These are phyloP conservation scores for Cicer chorassanicum DNA, from an alignment of 306 rosid genomes.

Conservation along the genomic window DNA sequence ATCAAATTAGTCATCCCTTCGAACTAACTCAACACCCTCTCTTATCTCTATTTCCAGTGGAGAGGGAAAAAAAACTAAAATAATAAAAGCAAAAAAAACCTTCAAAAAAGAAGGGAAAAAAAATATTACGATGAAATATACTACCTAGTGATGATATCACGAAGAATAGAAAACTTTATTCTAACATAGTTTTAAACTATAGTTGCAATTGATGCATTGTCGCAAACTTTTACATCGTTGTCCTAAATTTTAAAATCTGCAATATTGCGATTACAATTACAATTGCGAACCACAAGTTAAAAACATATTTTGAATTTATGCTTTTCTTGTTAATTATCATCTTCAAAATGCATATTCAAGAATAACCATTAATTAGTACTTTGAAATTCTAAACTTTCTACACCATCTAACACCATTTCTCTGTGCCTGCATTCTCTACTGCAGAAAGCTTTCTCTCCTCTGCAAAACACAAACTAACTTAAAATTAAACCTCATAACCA, in stretches of 20 bases:
- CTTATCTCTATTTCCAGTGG: conserved; percentile 61
- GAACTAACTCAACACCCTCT: conserved; percentile 58
- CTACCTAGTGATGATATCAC: conserved; percentile 17
- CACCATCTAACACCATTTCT: conserved; percentile 76
- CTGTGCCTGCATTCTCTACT: conserved; percentile 75
- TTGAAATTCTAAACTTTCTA: conserved; percentile 52
- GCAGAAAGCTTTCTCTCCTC: conserved; percentile 96
- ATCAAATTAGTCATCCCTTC: conserved; percentile 49
- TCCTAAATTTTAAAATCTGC: too few species aligned
- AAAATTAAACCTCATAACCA: background rate
- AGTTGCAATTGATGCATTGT: too few species aligned
- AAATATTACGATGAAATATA: conserved; percentile 32
- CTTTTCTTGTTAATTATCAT: conserved; percentile 30
- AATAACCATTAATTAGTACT: conserved; percentile 30
- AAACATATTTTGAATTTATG: background rate
- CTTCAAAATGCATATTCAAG: conserved; percentile 14
- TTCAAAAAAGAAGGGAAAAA: background rate
- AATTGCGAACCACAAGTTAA: too few species aligned
- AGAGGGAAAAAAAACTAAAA: conserved; percentile 37
- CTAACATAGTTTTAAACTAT: background rate
- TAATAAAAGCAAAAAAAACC: background rate
- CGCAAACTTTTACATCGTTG: too few species aligned
- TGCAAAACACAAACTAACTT: conserved; percentile 47
- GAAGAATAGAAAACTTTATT: conserved; percentile 42
- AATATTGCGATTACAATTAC: too few species aligned